Percentiles rank a stretch among this genome's conserved stretches.
Evolutionary conservation across 2,329 filamentous ascomycete species (phyloP).

Genomic region (Verticillium albo-atrum): DNA sequence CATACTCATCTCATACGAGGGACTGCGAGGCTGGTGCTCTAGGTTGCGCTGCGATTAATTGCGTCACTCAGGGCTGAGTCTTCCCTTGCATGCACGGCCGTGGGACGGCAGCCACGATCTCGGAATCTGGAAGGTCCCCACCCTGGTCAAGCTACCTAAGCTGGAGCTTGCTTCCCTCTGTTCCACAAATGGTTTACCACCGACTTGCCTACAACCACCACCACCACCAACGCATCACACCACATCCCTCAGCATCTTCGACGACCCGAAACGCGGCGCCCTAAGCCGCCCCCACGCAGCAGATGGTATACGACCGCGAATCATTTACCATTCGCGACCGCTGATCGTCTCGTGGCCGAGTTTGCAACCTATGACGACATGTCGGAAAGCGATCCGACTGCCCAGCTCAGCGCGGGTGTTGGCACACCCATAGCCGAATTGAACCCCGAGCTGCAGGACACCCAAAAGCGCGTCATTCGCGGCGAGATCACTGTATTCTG

Average conservation of each 20-base stretch:
- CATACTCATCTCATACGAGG: too few species aligned
- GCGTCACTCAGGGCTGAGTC: too few species aligned
- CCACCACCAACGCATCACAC: background rate
- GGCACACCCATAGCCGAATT: slow-evolving; percentile 52
- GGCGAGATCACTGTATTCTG: slow-evolving; percentile 82
- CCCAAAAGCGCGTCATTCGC: slow-evolving; percentile 45
- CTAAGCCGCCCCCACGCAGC: background rate
- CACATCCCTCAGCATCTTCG: background rate
- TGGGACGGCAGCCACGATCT: background rate
- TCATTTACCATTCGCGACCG: background rate
- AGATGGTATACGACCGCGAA: background rate
- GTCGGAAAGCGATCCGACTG: slow-evolving; percentile 7
- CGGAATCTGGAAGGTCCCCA: background rate
- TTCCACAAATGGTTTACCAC: background rate
- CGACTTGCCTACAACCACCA: background rate
- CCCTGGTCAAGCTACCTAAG: background rate
- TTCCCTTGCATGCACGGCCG: background rate
- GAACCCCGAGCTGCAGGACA: slow-evolving; percentile 38
- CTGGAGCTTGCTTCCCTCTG: background rate
- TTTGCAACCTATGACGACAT: slow-evolving; percentile 10
- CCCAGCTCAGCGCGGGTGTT: slow-evolving; percentile 11
- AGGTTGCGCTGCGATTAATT: too few species aligned
- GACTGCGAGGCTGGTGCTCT: too few species aligned
- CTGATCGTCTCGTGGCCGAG: background rate
- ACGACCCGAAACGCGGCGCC: background rate